Conservation (phyloP, 192 early-diverging fungal genomes). For the Chytriomyces sp. region DNA sequence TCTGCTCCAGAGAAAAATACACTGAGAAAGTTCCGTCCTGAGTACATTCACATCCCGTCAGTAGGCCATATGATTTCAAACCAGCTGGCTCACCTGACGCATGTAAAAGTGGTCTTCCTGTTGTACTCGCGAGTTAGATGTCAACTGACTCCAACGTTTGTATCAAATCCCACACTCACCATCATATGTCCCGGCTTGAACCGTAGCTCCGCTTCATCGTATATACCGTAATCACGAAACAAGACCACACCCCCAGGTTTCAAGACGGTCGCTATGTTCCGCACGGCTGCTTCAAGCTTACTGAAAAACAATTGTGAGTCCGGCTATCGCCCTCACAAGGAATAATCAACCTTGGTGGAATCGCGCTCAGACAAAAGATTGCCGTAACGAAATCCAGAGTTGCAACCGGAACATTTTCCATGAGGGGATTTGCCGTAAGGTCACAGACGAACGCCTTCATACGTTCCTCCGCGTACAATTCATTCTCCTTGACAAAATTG, state of each 20-base stretch:
- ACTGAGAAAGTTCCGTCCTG: slow-evolving; percentile 55
- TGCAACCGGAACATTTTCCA: slow-evolving; percentile 30
- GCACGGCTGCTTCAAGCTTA: slow-evolving; percentile 36
- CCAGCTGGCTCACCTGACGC: slow-evolving; percentile 15
- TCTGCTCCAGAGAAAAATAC: slow-evolving; percentile 43
- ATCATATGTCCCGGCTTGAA: slow-evolving; percentile 55
- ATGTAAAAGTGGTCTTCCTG: slow-evolving; percentile 46
- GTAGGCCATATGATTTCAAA: too few relatives aligned
- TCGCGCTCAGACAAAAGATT: slow-evolving; percentile 52
- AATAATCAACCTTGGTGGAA: slow-evolving; percentile 46
- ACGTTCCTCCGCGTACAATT: slow-evolving; percentile 39
- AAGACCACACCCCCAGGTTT: slow-evolving; percentile 53
- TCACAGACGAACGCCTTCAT: slow-evolving; percentile 58
- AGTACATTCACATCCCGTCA: not conserved
- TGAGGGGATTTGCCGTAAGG: slow-evolving; percentile 45
- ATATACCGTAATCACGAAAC: slow-evolving; percentile 55
- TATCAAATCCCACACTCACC: not conserved
- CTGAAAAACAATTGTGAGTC: slow-evolving; percentile 13
- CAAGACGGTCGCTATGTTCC: slow-evolving; percentile 45
- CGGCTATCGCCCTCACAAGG: slow-evolving; percentile 1
- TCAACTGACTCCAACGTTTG: not conserved
- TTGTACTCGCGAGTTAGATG: not conserved
- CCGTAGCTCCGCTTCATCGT: slow-evolving; percentile 55
- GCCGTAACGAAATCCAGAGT: slow-evolving; percentile 54
- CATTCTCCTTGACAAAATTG: slow-evolving; percentile 51